Evolutionary conservation across 169 alveolate genomes (phyloP), one percentile per base, ranked within the genome.

Genomic region (Plasmodium vivax): DNA sequence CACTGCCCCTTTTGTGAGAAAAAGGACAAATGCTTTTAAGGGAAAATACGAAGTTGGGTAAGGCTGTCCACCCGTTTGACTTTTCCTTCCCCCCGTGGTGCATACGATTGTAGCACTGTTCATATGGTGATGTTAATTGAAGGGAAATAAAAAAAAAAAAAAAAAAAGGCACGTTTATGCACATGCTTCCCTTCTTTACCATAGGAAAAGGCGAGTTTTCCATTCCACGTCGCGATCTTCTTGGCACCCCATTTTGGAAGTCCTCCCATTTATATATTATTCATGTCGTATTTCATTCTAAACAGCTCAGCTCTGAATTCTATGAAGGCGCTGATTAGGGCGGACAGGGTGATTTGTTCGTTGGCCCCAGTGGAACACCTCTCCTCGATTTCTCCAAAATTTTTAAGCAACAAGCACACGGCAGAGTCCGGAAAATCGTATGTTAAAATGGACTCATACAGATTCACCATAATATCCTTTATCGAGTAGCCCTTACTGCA

Each of bases 401-500:
- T 92, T 73, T 94, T 97, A 79, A 97, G 91, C 38, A 97, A 95
- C 56, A 96, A 95, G 12, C 97, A 95, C 32, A 97, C 75, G 10
- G 97, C 98, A 45, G 96, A 96, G 74, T 98, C 98, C 1, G 98
- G 98, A 94, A 98, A 93, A 54, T 96, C 97, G 41, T 96, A 95
- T 68, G 96, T 88, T 95, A 97, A 88, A 74, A 98, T 79, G 43
- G 92, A 68, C 71, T 95, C 93, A 95, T 98, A 98, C 12, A 98
- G 84, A 47, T 97, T 97, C 74, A 93, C 96, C 41, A 98, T 95
- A 32, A 98, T 95, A 81, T 98, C 99, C 88, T 97, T 97, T 41
- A 98, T 93, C 9, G 99, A 96, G 80, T 98, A 96, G 14, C 99
- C 99, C 92, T 97, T 96, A 38, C 54, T 95, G 62, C 95, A 93